phyloP scores from a whole-genome alignment of 176 grass and related monocot species.

The Otatea glauca region DNA sequence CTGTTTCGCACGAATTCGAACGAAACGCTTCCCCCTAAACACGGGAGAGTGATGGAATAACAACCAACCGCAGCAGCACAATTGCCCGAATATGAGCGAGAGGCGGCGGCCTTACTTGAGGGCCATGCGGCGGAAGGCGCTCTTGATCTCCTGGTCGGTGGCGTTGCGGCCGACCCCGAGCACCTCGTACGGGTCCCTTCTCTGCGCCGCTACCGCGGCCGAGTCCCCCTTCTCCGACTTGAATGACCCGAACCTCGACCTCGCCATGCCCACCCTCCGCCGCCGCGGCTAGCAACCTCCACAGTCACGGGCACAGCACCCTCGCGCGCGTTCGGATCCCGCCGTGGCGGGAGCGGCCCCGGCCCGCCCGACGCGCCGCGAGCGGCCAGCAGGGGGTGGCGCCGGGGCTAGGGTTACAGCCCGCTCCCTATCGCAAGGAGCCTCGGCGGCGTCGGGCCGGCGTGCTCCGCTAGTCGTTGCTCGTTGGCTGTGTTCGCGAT shows the following conservation, averaged over 20 bases:
- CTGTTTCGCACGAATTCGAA: neutral
- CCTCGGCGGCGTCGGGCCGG: neutral
- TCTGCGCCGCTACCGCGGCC: conserved; percentile 54
- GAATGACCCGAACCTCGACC: conserved; percentile 70
- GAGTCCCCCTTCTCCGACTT: conserved; percentile 79
- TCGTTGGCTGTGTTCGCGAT: neutral
- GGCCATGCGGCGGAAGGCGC: conserved; percentile 92
- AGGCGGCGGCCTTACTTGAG: conserved; percentile 71
- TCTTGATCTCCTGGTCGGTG: conserved; percentile 97
- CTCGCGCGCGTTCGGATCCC: conserved; percentile 43
- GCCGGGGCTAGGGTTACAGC: neutral
- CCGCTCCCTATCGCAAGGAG: neutral
- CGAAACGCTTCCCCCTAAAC: neutral
- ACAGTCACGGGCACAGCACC: neutral
- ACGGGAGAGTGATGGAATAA: neutral
- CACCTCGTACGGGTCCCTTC: conserved; percentile 93
- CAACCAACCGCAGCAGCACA: neutral
- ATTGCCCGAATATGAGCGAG: conserved; percentile 27
- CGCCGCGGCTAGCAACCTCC: neutral
- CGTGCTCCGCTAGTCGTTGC: conserved; percentile 28
- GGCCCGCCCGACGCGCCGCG: neutral
- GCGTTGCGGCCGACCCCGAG: conserved; percentile 80
- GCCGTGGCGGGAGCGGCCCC: conserved; percentile 6
- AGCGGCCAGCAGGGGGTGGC: neutral
- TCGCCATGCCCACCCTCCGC: conserved; percentile 56